Percentiles rank a stretch among this genome's conserved stretches.
These are phyloP conservation scores for Diaporthe capsici DNA, from an alignment of 2,329 filamentous ascomycete genomes.

Conservation along the genomic window DNA sequence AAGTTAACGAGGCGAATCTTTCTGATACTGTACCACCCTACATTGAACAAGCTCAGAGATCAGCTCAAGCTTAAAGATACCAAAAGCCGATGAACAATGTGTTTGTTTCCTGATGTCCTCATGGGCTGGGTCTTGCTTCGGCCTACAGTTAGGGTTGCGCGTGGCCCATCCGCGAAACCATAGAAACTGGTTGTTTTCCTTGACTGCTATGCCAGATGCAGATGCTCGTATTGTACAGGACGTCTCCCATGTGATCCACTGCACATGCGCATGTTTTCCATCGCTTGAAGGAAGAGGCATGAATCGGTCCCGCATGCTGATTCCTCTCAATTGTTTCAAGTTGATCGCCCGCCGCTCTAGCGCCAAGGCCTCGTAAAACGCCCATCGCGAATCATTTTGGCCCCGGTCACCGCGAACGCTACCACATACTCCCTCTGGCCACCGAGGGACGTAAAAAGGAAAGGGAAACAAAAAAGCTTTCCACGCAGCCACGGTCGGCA, in stretches of 20 bases:
- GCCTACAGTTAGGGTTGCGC: neutral
- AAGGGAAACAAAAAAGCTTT: neutral
- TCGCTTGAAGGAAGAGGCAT: constrained; percentile 14
- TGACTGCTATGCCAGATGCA: neutral
- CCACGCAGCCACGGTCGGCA: neutral
- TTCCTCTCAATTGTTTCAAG: constrained; percentile 30
- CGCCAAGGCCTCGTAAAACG: constrained; percentile 32
- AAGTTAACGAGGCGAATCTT: neutral
- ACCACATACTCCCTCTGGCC: neutral
- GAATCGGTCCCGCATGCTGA: constrained; percentile 19
- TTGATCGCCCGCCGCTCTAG: neutral
- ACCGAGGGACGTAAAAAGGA: neutral
- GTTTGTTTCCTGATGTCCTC: neutral
- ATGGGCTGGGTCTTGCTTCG: neutral
- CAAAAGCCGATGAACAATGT: neutral
- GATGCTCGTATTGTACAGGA: neutral
- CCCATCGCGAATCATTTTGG: constrained; percentile 25
- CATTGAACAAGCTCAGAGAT: constrained; percentile 1
- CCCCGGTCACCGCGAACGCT: neutral
- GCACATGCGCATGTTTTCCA: constrained; percentile 17
- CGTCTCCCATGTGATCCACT: neutral
- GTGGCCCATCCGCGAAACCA: neutral
- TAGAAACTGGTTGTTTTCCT: neutral
- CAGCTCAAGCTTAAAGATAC: neutral
- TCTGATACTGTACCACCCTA: constrained; percentile 23